A percentile compares a stretch with the other conserved stretches of the same genome.
These are phyloP conservation scores for Insectozyma bohioensis DNA, from an alignment of 1,139 yeast genomes.

Conservation along the genomic window DNA sequence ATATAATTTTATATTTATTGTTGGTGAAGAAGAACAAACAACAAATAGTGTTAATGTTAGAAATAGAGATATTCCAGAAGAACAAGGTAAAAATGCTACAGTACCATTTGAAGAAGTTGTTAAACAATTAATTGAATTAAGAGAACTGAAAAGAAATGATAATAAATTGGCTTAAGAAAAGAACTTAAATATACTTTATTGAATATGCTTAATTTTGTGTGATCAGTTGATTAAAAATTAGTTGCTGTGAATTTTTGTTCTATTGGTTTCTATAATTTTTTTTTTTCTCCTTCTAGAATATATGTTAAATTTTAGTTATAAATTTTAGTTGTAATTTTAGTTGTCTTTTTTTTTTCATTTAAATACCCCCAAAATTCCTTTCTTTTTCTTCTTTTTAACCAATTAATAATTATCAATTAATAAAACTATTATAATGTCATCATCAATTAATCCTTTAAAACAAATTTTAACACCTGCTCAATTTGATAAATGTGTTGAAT, in stretches of 20 bases:
- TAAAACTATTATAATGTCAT: background rate
- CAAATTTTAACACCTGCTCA: constrained; percentile 29
- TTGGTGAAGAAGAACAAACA: constrained; percentile 89
- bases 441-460: constrained; percentile 11
- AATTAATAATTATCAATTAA: too few species aligned
- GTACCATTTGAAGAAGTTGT: constrained; percentile 70
- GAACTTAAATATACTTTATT: background rate
- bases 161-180: constrained; percentile 42
- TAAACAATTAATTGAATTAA: constrained; percentile 60
- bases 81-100: constrained; percentile 88
- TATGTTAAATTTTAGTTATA: too few species aligned
- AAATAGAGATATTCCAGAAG: constrained; percentile 81
- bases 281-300: too few species aligned
- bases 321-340: too few species aligned
- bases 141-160: constrained; percentile 68
- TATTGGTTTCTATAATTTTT: background rate
- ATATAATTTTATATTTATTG: constrained; percentile 92
- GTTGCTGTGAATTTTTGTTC: too few species aligned
- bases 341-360: too few species aligned
- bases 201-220: background rate
- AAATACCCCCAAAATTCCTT: background rate
- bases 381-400: constrained; percentile 1
- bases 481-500: constrained; percentile 37
- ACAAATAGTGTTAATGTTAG: constrained; percentile 83
- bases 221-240: background rate